These are phyloP conservation scores for Rhynchospora pubera DNA, from an alignment of 176 grass and related monocot species.

Conservation along the genomic window DNA sequence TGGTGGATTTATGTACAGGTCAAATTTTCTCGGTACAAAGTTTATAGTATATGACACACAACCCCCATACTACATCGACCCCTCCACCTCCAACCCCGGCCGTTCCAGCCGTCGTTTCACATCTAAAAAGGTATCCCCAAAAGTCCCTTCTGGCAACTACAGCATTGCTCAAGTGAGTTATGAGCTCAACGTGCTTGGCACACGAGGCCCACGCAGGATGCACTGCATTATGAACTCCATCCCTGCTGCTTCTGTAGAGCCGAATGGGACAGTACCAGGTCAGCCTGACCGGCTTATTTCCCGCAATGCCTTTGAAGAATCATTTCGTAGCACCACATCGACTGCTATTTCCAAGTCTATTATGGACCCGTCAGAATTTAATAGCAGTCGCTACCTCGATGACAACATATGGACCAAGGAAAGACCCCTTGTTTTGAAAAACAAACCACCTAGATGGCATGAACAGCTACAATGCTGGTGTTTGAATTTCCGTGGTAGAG, in stretches of 20 bases:
- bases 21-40: slow-evolving; percentile 96
- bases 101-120: slow-evolving; percentile 65
- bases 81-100: slow-evolving; percentile 11
- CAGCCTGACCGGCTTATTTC: slow-evolving; percentile 72
- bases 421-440: slow-evolving; percentile 75
- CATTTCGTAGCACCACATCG: slow-evolving; percentile 60
- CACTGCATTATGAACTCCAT: slow-evolving; percentile 90
- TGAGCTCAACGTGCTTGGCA: slow-evolving; percentile 91
- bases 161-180: slow-evolving; percentile 83
- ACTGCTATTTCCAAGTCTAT: slow-evolving; percentile 54
- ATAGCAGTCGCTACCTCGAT: slow-evolving; percentile 61
- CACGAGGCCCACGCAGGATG: slow-evolving; percentile 87
- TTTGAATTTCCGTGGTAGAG: slow-evolving; percentile 90
- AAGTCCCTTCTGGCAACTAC: slow-evolving; percentile 64
- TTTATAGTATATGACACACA: slow-evolving; percentile 91
- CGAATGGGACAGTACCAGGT: slow-evolving; percentile 61
- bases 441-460: slow-evolving; percentile 94
- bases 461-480: slow-evolving; percentile 99
- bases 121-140: slow-evolving; percentile 87
- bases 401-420: slow-evolving; percentile 52
- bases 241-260: slow-evolving; percentile 68
- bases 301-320: slow-evolving; percentile 54
- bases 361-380: slow-evolving; percentile 81
- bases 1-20: slow-evolving; percentile 43
- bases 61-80: slow-evolving; percentile 47